Conservation (phyloP, 768 basidiomycete species). For the Hirschioporus abietinus region DNA sequence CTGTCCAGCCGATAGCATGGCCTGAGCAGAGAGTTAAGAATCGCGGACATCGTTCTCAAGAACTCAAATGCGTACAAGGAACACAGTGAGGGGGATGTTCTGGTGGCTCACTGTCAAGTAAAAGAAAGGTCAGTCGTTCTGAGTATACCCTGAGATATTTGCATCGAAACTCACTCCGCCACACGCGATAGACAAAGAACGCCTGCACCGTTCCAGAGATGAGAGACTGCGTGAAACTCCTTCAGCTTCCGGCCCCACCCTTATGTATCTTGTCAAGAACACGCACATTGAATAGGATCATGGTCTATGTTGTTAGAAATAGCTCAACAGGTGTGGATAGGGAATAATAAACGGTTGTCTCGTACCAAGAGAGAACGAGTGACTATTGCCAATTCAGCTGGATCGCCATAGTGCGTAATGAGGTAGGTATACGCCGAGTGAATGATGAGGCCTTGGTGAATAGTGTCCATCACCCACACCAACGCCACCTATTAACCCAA, state of each 20-base stretch:
- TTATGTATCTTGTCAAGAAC: no score
- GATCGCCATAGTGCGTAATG: conserved; percentile 3
- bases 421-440: conserved; percentile 8
- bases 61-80: neutral
- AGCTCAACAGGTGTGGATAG: no score
- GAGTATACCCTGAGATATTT: neutral
- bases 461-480: conserved; percentile 4
- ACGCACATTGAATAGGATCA: neutral
- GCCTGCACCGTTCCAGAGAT: neutral
- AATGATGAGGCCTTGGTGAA: conserved; percentile 4
- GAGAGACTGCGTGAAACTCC: neutral
- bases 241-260: neutral
- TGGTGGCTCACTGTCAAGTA: neutral
- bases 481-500: neutral
- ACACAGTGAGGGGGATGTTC: neutral
- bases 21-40: neutral
- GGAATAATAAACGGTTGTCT: neutral
- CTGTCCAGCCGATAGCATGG: neutral
- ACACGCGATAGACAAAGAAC: neutral
- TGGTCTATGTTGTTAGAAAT: neutral
- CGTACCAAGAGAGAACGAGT: neutral
- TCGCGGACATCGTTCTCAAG: no score
- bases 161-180: neutral
- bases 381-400: neutral
- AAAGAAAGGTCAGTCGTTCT: neutral